Conservation (phyloP, 192 early-diverging fungal genomes). For the Umbelopsis sp. region DNA sequence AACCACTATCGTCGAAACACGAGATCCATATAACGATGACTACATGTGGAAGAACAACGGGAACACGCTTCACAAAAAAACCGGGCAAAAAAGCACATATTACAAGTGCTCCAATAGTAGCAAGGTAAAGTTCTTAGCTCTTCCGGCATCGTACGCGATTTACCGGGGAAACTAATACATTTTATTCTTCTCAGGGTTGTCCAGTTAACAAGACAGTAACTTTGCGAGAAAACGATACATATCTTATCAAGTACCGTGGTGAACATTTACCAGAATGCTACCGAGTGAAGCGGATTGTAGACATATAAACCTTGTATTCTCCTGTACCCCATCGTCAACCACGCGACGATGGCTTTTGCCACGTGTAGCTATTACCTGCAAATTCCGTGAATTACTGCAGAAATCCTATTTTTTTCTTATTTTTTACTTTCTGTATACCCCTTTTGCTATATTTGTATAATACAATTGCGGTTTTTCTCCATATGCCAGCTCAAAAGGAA, state of each 20-base stretch:
- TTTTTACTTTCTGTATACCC: neutral
- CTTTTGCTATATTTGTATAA: constrained; percentile 9
- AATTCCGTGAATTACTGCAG: constrained; percentile 13
- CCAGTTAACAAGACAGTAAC: constrained; percentile 62
- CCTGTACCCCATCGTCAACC: neutral
- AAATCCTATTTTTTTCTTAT: constrained; percentile 7
- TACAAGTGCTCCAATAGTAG: constrained; percentile 45
- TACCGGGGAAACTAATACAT: neutral
- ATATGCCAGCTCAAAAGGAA: neutral
- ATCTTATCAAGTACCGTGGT: constrained; percentile 58
- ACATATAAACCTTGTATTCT: constrained; percentile 22
- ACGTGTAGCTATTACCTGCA: constrained; percentile 10
- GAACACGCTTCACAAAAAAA: constrained; percentile 45
- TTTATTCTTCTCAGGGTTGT: constrained; percentile 22
- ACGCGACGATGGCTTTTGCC: constrained; percentile 1
- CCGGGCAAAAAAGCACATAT: constrained; percentile 43
- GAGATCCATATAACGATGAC: constrained; percentile 39
- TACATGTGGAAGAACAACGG: constrained; percentile 46
- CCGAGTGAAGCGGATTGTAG: constrained; percentile 49
- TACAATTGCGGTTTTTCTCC: constrained; percentile 8
- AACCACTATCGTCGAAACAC: constrained; percentile 57
- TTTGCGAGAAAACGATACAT: constrained; percentile 51
- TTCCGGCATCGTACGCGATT: neutral
- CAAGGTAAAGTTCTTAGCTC: constrained; percentile 27
- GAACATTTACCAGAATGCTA: constrained; percentile 52